phyloP scores from a whole-genome alignment of 2,329 filamentous ascomycete genomes.

The Penicillium sp. region DNA sequence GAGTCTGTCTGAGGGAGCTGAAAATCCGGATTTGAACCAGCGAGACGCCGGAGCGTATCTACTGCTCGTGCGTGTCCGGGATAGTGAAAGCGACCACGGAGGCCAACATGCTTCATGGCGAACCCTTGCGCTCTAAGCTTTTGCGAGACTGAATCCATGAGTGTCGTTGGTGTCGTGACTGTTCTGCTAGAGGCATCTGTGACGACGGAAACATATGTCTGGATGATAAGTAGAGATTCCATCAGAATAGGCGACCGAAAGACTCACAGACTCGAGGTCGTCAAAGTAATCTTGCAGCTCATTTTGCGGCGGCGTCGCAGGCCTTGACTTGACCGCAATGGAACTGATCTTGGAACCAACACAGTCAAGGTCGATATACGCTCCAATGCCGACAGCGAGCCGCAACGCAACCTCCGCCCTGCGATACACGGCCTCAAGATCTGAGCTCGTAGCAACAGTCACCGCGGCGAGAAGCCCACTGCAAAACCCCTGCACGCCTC shows the following conservation, averaged over 20 bases:
- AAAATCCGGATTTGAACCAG: background rate
- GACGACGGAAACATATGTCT: conserved; percentile 12
- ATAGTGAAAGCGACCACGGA: conserved; percentile 8
- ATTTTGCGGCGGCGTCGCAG: background rate
- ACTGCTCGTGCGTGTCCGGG: background rate
- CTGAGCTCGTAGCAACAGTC: background rate
- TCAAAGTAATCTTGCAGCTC: background rate
- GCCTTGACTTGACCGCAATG: background rate
- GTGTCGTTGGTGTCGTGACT: background rate
- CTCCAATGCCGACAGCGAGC: conserved; percentile 3
- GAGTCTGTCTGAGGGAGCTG: conserved; percentile 1
- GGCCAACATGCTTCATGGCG: background rate
- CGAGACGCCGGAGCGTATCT: background rate
- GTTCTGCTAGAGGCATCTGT: background rate
- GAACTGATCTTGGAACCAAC: background rate
- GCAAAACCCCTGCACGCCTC: conserved; percentile 7
- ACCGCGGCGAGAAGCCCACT: conserved; percentile 4
- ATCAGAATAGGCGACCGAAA: background rate
- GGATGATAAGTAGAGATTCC: background rate
- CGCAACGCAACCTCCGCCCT: background rate
- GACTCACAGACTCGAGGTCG: background rate
- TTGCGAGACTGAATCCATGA: background rate
- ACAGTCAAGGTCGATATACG: conserved; percentile 1
- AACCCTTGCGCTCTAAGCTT: background rate
- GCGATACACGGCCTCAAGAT: background rate